Base-by-base conservation (phyloP, 2,329 filamentous ascomycete genomes). In the Talaromyces amestolkiae region DNA sequence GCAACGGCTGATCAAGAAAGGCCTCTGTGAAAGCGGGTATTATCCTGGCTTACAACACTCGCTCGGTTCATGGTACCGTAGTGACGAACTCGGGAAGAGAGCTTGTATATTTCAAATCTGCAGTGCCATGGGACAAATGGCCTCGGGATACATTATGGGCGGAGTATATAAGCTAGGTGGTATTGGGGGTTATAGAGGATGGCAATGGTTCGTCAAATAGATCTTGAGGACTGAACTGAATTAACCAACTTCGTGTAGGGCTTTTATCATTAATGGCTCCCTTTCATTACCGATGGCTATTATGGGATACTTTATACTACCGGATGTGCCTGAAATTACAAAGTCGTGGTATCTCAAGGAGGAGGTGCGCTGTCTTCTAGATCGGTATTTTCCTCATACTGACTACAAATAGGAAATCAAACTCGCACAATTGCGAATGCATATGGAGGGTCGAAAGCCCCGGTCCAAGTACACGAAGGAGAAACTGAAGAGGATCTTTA, bases 401-500 rank as follows among this genome's bases (percentile, higher is more conserved):
- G 27, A 68, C 37, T 15, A 19, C 31, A 3, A 61, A 10, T 64
- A 77, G 72, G 81, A 85, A 68, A 75, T 83, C 1, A 73, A 73
- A 7, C 74, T 84, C 5, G 80, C 82, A 0, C 76, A 79, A 59
- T 80, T 80, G 67, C 75, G 84, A 37, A 85, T 86, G 83, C 68
- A 80, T 66, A 70, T 81, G 8, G 83, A 85, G 72, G 81, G 83
- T 31, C 74, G 84, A 11, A 74, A 80, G 66, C 74, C 78, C 19
- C 72, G 81, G 61, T 74, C 75, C 45, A 80, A 81, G 1, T 84
- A 82, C 68, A 83, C 81, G 0, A 78, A 75, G 63, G 72, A 74
- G 2, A 89, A 87, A 74, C 69, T 90, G 43, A 82, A 81, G 73
- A 85, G 83, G 69, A 89, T 90, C 17, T 84, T 89, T 64, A 80